Conservation (phyloP, 805 yeast genomes). For the Saturnispora saitoi region DNA sequence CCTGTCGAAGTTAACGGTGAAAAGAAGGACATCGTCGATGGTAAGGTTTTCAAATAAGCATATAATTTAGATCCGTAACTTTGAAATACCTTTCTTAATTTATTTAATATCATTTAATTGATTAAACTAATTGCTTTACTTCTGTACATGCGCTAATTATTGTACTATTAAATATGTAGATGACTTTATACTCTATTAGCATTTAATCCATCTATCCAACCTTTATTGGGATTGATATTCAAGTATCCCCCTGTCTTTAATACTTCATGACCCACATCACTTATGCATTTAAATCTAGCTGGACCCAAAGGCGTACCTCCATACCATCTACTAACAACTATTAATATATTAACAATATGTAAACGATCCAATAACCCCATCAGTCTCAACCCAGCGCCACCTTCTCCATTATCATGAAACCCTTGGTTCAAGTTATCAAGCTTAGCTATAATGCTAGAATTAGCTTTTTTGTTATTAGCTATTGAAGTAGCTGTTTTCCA, state of each 20-base stretch:
- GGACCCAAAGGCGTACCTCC: slow-evolving; percentile 74
- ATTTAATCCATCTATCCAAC: slow-evolving; percentile 13
- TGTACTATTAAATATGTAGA: too few species aligned
- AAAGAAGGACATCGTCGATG: slow-evolving; percentile 85
- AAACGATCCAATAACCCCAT: slow-evolving; percentile 45
- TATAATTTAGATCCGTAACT: neutral
- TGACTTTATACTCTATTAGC: neutral
- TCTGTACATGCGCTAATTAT: too few species aligned
- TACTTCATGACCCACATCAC: slow-evolving; percentile 46
- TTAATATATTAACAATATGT: slow-evolving; percentile 43
- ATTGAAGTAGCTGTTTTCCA: slow-evolving; percentile 41
- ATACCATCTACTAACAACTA: slow-evolving; percentile 75
- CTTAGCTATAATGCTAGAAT: slow-evolving; percentile 6
- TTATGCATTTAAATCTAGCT: slow-evolving; percentile 59
- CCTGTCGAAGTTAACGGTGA: slow-evolving; percentile 78
- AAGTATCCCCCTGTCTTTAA: slow-evolving; percentile 32
- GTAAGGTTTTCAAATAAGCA: slow-evolving; percentile 88
- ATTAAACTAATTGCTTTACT: neutral
- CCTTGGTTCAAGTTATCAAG: slow-evolving; percentile 42
- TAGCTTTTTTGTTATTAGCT: neutral
- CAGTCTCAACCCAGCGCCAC: slow-evolving; percentile 60
- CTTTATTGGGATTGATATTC: slow-evolving; percentile 1
- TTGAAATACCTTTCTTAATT: neutral
- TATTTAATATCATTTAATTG: slow-evolving; percentile 1
- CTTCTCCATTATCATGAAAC: slow-evolving; percentile 61